Evolutionary conservation across 176 grass and related monocot genomes (phyloP).

Genomic region (Bolboschoenus planiculmis): DNA sequence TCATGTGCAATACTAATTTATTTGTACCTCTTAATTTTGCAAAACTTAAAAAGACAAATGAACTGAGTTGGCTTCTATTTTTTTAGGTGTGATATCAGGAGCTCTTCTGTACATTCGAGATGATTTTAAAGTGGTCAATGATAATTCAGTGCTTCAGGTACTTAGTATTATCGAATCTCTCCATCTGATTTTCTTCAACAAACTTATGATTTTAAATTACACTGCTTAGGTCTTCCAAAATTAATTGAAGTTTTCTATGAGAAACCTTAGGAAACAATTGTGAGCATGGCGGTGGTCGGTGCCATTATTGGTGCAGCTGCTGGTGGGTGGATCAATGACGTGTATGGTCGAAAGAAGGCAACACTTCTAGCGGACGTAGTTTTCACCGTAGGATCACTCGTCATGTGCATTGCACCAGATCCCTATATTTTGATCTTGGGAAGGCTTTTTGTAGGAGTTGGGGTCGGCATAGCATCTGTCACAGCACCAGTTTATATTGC

Average conservation of each 20-base stretch:
- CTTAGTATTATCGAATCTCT: neutral
- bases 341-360: conserved; percentile 69
- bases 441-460: conserved; percentile 75
- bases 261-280: conserved; percentile 97
- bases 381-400: conserved; percentile 69
- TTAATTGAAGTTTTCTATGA: neutral
- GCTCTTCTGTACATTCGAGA: conserved; percentile 95
- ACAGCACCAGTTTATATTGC: conserved; percentile 88
- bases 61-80: neutral
- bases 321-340: conserved; percentile 91
- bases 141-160: conserved; percentile 88
- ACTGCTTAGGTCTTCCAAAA: neutral
- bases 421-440: conserved; percentile 74
- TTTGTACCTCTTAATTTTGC: neutral
- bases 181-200: neutral
- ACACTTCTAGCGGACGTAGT: conserved; percentile 80
- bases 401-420: conserved; percentile 63
- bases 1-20: neutral
- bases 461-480: conserved; percentile 76
- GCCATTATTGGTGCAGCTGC: conserved; percentile 73
- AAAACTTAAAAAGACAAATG: neutral
- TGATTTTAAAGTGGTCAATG: conserved; percentile 59
- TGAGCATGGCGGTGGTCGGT: conserved; percentile 91
- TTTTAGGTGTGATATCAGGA: conserved; percentile 85
- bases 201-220: neutral